A percentile compares a stretch with the other conserved stretches of the same genome.
These are phyloP conservation scores for Phaeolepiota aurea DNA, from an alignment of 768 basidiomycete genomes.

Conservation along the genomic window DNA sequence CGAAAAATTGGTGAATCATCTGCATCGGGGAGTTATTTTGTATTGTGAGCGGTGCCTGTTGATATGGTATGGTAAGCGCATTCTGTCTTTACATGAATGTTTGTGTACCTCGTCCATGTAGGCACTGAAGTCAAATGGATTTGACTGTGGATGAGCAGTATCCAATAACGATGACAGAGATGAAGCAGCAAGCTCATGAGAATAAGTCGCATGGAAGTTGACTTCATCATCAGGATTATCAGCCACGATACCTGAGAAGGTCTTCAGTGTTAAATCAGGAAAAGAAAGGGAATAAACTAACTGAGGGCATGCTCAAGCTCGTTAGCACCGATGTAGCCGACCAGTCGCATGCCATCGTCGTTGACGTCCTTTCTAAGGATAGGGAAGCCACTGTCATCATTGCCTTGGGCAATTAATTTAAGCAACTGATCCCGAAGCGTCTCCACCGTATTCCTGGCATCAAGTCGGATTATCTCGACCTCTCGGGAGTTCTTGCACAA, in stretches of 20 bases:
- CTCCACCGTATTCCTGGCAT: constrained; percentile 69
- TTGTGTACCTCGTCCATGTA: constrained; percentile 80
- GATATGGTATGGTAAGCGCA: no score
- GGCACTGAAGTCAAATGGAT: constrained; percentile 73
- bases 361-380: constrained; percentile 51
- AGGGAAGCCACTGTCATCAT: constrained; percentile 82
- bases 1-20: constrained; percentile 88
- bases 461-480: constrained; percentile 64
- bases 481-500: constrained; percentile 50
- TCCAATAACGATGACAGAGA: constrained; percentile 57
- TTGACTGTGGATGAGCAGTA: constrained; percentile 20
- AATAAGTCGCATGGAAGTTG: constrained; percentile 46
- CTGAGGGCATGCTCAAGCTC: constrained; percentile 92
- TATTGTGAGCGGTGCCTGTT: constrained; percentile 85
- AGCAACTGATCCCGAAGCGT: constrained; percentile 67
- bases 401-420: constrained; percentile 43
- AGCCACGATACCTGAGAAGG: constrained; percentile 62
- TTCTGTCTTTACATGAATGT: no score
- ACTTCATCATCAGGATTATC: constrained; percentile 62
- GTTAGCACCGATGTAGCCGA: constrained; percentile 87
- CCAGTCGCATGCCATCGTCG: constrained; percentile 50
- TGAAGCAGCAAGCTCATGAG: constrained; percentile 37
- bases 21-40: constrained; percentile 83
- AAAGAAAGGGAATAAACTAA: constrained; percentile 23
- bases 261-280: constrained; percentile 4